Conservation (phyloP, 352 stramenopile genomes). For the Phytophthora aleatoria region DNA sequence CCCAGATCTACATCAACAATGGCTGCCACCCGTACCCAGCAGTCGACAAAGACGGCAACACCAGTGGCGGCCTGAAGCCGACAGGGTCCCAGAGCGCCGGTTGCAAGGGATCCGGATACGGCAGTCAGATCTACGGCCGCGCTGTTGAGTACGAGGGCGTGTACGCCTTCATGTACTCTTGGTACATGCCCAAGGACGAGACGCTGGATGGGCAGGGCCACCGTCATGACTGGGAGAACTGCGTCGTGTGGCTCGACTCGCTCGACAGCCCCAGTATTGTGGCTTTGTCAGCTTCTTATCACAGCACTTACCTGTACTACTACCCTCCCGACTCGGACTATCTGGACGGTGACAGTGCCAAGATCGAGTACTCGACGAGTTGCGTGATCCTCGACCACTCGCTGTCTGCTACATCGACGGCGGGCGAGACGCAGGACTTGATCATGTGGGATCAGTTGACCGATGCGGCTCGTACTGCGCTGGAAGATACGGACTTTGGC, state of each 20-base stretch:
- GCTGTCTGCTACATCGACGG: not conserved
- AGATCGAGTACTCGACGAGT: not conserved
- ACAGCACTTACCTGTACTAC: not conserved
- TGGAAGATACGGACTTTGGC: constrained; percentile 35
- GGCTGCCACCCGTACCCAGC: constrained; percentile 11
- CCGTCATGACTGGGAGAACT: not conserved
- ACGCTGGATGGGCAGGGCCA: not conserved
- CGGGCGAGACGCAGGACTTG: constrained; percentile 24
- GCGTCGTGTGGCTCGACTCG: not conserved
- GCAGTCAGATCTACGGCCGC: not conserved
- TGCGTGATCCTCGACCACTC: not conserved
- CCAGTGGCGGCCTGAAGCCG: not conserved
- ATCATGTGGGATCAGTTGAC: constrained; percentile 33
- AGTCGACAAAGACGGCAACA: constrained; percentile 9
- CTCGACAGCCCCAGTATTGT: not conserved
- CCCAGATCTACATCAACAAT: constrained; percentile 13
- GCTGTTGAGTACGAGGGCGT: not conserved
- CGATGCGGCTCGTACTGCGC: constrained; percentile 19
- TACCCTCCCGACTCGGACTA: not conserved
- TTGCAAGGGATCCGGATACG: not conserved
- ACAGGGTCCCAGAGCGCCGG: not conserved
- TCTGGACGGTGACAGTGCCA: not conserved
- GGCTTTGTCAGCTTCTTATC: not conserved
- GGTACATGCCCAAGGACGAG: not conserved
- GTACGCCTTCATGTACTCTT: not conserved